Evolutionary conservation across 176 grass and related monocot genomes (phyloP).

Genomic region (Dactylis glomerata): DNA sequence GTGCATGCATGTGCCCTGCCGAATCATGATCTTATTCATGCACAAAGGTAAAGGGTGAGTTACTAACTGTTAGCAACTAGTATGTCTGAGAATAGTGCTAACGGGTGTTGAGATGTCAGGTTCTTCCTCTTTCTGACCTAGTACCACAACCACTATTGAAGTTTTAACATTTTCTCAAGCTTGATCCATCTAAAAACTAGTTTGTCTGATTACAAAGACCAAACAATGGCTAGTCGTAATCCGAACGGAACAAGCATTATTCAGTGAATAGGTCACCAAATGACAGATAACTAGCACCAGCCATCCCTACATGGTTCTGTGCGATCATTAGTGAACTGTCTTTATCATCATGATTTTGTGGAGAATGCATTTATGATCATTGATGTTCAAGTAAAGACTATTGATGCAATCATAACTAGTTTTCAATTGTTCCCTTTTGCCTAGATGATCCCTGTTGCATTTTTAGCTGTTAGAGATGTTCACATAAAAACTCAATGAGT

Average conservation of each 20-base stretch:
- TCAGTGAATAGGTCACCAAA: background rate
- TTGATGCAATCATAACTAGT: too few relatives aligned
- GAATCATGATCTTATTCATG: conserved; percentile 21
- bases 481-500: too few relatives aligned
- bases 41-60: conserved; percentile 7
- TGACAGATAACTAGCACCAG: conserved; percentile 25
- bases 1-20: conserved; percentile 35
- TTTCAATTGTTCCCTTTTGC: too few relatives aligned
- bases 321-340: too few relatives aligned
- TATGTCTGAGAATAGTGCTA: conserved; percentile 22
- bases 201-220: background rate
- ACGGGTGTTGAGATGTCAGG: conserved; percentile 30
- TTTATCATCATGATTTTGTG: too few relatives aligned
- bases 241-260: conserved; percentile 4
- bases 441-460: too few relatives aligned
- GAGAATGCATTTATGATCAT: too few relatives aligned
- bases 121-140: conserved; percentile 17
- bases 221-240: background rate
- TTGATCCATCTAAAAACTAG: conserved; percentile 15
- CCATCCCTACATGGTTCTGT: background rate
- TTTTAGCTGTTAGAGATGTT: too few relatives aligned
- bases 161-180: conserved; percentile 1
- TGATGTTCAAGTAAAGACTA: too few relatives aligned
- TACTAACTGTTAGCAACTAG: conserved; percentile 19
- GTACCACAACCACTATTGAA: background rate